These are phyloP conservation scores for Claviceps purpurea DNA, from an alignment of 2,329 filamentous ascomycete genomes.

Conservation along the genomic window DNA sequence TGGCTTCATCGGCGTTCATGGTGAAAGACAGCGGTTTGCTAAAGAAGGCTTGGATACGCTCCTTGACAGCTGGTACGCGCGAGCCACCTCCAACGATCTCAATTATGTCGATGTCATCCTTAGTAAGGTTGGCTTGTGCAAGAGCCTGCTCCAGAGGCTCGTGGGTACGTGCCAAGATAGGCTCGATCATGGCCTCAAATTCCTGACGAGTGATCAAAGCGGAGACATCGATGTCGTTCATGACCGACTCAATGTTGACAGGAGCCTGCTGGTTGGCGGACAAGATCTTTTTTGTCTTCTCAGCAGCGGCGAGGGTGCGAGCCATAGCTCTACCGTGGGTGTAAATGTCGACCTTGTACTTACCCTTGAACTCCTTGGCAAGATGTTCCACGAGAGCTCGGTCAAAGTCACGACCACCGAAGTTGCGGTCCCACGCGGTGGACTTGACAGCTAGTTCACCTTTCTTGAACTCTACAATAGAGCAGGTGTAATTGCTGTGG, in stretches of 20 bases:
- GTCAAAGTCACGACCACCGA: conserved; percentile 96
- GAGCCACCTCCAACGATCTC: conserved; percentile 93
- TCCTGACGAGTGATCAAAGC: conserved; percentile 87
- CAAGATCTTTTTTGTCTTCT: conserved; percentile 97
- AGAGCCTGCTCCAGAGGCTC: conserved; percentile 79
- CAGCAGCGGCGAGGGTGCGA: conserved; percentile 74
- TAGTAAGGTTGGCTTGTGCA: conserved; percentile 79
- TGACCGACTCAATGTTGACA: conserved; percentile 92
- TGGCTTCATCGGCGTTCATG: conserved; percentile 94
- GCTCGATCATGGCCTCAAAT: conserved; percentile 80
- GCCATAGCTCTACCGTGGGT: conserved; percentile 80
- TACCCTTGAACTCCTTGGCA: conserved; percentile 89
- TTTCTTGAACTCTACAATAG: conserved; percentile 93
- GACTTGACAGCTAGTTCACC: conserved; percentile 90
- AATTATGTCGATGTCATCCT: conserved; percentile 83
- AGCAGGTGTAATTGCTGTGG: conserved; percentile 89
- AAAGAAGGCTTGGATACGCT: conserved; percentile 80
- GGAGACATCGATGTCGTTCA: conserved; percentile 92
- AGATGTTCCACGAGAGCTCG: conserved; percentile 90
- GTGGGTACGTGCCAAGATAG: conserved; percentile 61
- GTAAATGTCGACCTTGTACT: conserved; percentile 93
- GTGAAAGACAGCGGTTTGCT: conserved; percentile 89
- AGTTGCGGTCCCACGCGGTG: conserved; percentile 87
- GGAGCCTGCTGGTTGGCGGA: conserved; percentile 89
- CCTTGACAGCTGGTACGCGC: conserved; percentile 86